Conservation (phyloP, 2,329 filamentous ascomycete species). For the Aspergillus eucalypticola region DNA sequence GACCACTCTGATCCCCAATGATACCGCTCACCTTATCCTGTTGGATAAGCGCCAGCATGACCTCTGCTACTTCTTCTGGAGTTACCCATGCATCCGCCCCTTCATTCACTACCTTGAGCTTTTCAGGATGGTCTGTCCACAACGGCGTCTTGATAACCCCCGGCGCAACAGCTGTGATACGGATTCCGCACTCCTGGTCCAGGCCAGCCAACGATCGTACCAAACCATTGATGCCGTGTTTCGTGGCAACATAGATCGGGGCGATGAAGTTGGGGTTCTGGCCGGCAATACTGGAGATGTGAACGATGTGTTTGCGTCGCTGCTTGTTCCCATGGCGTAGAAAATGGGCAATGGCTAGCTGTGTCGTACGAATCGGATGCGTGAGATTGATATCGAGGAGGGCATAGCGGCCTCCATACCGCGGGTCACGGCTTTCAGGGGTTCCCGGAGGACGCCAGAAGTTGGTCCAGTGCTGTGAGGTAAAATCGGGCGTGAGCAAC, state of each 20-base stretch:
- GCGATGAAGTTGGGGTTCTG: conserved; percentile 41
- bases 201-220: conserved; percentile 53
- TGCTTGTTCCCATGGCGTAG: conserved; percentile 33
- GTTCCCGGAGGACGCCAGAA: conserved; percentile 54
- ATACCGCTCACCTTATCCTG: conserved; percentile 46
- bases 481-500: neutral
- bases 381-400: conserved; percentile 54
- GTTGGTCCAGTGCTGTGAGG: conserved; percentile 46
- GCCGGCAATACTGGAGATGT: conserved; percentile 52
- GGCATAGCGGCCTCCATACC: conserved; percentile 44
- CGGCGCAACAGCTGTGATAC: conserved; percentile 62
- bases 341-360: conserved; percentile 53
- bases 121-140: conserved; percentile 64
- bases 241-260: conserved; percentile 52
- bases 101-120: conserved; percentile 53
- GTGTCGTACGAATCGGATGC: conserved; percentile 54
- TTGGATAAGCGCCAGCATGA: conserved; percentile 59
- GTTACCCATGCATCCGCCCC: conserved; percentile 58
- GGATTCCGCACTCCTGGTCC: conserved; percentile 52
- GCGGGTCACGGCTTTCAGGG: conserved; percentile 44
- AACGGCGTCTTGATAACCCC: conserved; percentile 63
- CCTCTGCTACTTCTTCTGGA: conserved; percentile 61
- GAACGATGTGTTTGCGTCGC: conserved; percentile 46
- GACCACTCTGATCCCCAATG: conserved; percentile 35
- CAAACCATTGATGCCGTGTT: conserved; percentile 52